A percentile compares a stretch with the other conserved stretches of the same genome.
These are phyloP conservation scores for Musa acuminata DNA, from an alignment of 176 grass and related monocot species.

Conservation along the genomic window DNA sequence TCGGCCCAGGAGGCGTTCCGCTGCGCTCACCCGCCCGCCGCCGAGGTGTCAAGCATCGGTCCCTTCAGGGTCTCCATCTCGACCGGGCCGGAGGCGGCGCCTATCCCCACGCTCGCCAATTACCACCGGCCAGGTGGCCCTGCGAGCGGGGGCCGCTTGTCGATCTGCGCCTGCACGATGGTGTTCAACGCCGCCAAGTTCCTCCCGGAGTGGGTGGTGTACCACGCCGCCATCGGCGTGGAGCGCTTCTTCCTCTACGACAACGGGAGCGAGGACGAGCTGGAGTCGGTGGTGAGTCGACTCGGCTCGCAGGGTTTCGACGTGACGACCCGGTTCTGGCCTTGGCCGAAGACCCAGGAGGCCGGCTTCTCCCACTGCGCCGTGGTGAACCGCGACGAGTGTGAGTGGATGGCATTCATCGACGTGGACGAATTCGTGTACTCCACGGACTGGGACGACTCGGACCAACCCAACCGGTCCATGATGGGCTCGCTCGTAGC, in stretches of 20 bases:
- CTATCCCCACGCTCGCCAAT: constrained; percentile 40
- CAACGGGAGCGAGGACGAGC: constrained; percentile 32
- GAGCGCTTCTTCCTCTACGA: constrained; percentile 7
- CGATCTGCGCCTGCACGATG: constrained; percentile 53
- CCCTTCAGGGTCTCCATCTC: constrained; percentile 20
- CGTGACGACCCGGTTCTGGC: constrained; percentile 31
- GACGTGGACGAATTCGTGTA: constrained; percentile 80
- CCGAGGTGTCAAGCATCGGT: background rate
- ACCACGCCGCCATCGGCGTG: constrained; percentile 1
- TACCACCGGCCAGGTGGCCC: constrained; percentile 20
- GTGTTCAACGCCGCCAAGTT: constrained; percentile 26
- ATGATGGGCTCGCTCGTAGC: constrained; percentile 36
- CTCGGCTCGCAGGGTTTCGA: constrained; percentile 21
- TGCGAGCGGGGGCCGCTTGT: background rate
- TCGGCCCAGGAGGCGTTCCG: constrained; percentile 68
- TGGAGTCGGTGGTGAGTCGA: constrained; percentile 20
- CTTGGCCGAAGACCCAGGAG: constrained; percentile 73
- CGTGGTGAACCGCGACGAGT: constrained; percentile 15
- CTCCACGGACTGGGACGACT: constrained; percentile 20
- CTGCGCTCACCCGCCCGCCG: constrained; percentile 35
- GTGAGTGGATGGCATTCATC: constrained; percentile 64
- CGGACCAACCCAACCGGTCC: background rate
- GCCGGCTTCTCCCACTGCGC: constrained; percentile 58
- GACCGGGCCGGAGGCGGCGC: constrained; percentile 6
- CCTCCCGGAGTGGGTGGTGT: constrained; percentile 3